Percentiles rank a stretch among this genome's conserved stretches.
Evolutionary conservation across 140 eudicot genomes (phyloP).

Genomic region (Anethum foeniculum): DNA sequence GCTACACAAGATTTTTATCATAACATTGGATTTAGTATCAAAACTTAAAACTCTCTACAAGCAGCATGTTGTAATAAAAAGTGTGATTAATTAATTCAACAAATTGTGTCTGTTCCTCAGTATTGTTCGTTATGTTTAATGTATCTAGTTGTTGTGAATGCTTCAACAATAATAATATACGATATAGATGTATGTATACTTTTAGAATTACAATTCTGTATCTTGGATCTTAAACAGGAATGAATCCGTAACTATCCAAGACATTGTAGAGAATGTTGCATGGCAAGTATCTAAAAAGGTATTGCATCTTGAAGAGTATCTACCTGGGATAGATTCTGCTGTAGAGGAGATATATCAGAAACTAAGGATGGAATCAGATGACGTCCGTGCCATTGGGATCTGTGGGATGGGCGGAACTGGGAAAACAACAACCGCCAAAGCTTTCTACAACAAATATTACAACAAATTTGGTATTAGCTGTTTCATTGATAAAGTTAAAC

Average conservation of each 20-base stretch:
- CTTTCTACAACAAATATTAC: neutral
- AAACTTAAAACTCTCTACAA: neutral
- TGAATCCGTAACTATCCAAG: neutral
- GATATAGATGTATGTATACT: too few species aligned
- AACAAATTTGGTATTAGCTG: neutral
- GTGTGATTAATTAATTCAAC: too few species aligned
- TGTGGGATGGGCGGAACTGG: conserved; percentile 1
- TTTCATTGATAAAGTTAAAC: neutral
- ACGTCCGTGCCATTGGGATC: neutral
- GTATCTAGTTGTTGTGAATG: too few species aligned
- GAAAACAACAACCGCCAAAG: neutral
- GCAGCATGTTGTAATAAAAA: too few species aligned
- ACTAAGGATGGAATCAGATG: neutral
- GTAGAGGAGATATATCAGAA: neutral
- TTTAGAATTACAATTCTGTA: too few species aligned
- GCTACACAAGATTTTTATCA: too few species aligned
- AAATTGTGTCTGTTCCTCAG: too few species aligned
- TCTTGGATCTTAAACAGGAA: neutral
- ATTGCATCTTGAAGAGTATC: neutral
- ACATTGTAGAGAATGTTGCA: neutral
- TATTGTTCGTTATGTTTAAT: too few species aligned
- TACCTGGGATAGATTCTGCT: neutral
- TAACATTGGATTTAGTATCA: too few species aligned
- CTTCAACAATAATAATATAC: too few species aligned
- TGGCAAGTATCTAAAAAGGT: neutral